These are phyloP conservation scores for Colletotrichum magnum DNA, from an alignment of 2,329 filamentous ascomycete species.

Conservation along the genomic window DNA sequence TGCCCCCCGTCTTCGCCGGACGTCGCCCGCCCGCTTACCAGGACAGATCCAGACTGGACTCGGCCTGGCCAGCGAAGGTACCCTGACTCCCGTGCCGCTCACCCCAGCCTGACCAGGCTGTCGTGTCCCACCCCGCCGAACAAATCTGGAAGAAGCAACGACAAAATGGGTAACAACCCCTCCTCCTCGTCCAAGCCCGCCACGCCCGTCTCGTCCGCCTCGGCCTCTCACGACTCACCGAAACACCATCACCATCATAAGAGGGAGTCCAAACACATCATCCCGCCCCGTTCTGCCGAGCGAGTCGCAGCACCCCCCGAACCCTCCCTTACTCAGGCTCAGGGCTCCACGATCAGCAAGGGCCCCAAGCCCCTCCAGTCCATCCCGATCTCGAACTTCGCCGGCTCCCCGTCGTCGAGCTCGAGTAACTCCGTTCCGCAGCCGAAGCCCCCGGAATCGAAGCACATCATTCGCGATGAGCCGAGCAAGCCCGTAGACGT, in stretches of 20 bases:
- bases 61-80: constrained; percentile 41
- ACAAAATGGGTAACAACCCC: constrained; percentile 54
- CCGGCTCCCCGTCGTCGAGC: constrained; percentile 56
- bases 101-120: constrained; percentile 34
- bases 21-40: constrained; percentile 34
- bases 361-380: constrained; percentile 63
- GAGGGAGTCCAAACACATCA: constrained; percentile 66
- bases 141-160: constrained; percentile 34
- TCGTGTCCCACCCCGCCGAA: constrained; percentile 37
- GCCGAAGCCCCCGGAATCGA: constrained; percentile 44
- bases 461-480: constrained; percentile 45
- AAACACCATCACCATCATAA: constrained; percentile 45
- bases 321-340: constrained; percentile 72
- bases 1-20: constrained; percentile 26
- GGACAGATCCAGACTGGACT: constrained; percentile 28
- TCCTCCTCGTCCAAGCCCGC: constrained; percentile 50
- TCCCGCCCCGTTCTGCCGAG: constrained; percentile 68
- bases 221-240: constrained; percentile 47
- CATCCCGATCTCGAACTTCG: constrained; percentile 64
- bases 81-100: constrained; percentile 36
- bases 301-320: constrained; percentile 73
- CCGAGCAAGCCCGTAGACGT: constrained; percentile 73
- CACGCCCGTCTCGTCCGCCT: constrained; percentile 48
- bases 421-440: constrained; percentile 40
- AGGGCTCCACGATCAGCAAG: constrained; percentile 66